Base-by-base conservation (phyloP, 2,329 filamentous ascomycete species). In the Neopestalotiopsis sp. region DNA sequence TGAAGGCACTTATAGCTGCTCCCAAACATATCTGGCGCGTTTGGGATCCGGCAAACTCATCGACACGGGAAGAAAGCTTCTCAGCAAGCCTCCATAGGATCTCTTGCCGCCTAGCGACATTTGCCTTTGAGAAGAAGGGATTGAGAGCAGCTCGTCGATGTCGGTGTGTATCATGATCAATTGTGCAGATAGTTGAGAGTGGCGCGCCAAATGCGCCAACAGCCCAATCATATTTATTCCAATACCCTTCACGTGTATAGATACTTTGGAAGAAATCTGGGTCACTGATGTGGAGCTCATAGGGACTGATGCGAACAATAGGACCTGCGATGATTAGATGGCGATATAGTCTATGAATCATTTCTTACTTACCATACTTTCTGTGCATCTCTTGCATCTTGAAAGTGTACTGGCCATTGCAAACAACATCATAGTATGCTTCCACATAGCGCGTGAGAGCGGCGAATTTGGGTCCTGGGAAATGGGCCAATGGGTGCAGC, bases 391-490 rank as follows among this genome's bases (percentile, higher is more conserved):
- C 58, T 52, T 60, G 45, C 17, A 73, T 71, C 30, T 70, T 56
- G 45, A 70, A 71, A 5, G 64, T 69, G 14, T 67, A 70, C 42
- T 70, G 67, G 10, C 71, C 71, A 34, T 69, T 42, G 24, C 67
- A 67, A 40, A 70, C 58, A 20, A 73, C 49, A 52, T 73, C 70
- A n/a, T 70, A 72, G 58, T 72, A 73, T 9, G 66, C 62, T 49
- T 72, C 72, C 38, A 70, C 70, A 42, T 63, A 72, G n/a, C 57
- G 45, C 2, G 71, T 70, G 10, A 69, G 49, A 12, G 71, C 71
- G 1, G 68, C 69, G 13, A 73, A 62, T 66, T 70, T 70, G 5
- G 72, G 72, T 4, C 72, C 69, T 4, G 72, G 71, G 38, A 71
- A 71, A 69, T 45, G 64, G 4, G 71, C 68, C 9, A 73, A 34